Conservation (phyloP, 2,329 filamentous ascomycete species). For the Penicillium concentricum region DNA sequence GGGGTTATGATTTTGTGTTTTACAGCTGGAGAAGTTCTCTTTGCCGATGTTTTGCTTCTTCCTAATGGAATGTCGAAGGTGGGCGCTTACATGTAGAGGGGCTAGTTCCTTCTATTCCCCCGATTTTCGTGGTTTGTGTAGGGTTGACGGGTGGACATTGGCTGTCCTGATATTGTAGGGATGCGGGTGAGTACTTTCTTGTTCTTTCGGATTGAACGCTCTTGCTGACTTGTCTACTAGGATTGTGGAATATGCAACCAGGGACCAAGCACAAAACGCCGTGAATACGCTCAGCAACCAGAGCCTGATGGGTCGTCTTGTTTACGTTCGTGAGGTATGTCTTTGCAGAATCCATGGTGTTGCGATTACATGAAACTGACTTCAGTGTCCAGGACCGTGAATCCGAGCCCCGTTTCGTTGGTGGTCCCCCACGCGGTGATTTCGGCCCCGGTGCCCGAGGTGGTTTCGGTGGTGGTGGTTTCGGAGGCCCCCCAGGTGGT, state of each 20-base stretch:
- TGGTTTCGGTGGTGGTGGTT: constrained; percentile 47
- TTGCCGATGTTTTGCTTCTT: constrained; percentile 98
- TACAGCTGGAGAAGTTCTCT: constrained; percentile 96
- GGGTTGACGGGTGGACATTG: constrained; percentile 98
- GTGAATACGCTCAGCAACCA: constrained; percentile 98
- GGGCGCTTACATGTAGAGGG: constrained; percentile 89
- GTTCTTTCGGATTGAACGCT: not conserved
- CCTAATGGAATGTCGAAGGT: constrained; percentile 99
- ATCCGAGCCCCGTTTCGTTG: constrained; percentile 93
- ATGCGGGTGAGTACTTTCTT: constrained; percentile 80
- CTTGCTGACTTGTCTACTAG: constrained; percentile 49
- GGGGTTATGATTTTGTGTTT: constrained; percentile 16
- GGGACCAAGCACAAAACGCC: constrained; percentile 97
- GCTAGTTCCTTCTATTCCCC: constrained; percentile 66
- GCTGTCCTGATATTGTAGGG: constrained; percentile 92
- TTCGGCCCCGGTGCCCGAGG: constrained; percentile 47
- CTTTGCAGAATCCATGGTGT: not conserved
- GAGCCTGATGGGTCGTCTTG: constrained; percentile 95
- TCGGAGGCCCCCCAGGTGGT: constrained; percentile 40
- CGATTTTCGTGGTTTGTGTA: constrained; percentile 67
- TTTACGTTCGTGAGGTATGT: constrained; percentile 93
- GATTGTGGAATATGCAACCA: constrained; percentile 99
- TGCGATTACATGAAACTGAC: not conserved
- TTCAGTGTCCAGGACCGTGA: constrained; percentile 75
- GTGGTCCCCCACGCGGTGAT: constrained; percentile 66